Percentiles rank a stretch among this genome's conserved stretches.
These are phyloP conservation scores for Sclerotiophoma versabilis DNA, from an alignment of 2,329 filamentous ascomycete genomes.

Conservation along the genomic window DNA sequence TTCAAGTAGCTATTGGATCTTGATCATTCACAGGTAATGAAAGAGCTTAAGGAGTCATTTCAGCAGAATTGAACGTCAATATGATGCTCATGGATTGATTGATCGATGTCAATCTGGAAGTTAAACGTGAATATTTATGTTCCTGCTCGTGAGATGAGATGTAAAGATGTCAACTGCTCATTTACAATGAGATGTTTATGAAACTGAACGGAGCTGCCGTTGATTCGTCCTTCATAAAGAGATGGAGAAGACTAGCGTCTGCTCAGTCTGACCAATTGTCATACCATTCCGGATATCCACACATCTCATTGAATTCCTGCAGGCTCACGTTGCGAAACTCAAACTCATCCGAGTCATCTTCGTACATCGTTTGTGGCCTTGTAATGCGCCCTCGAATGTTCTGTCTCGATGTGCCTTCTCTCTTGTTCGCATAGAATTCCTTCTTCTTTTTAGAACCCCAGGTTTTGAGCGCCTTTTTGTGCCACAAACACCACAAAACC, in stretches of 20 bases:
- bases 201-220: too few relatives aligned
- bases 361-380: background rate
- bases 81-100: too few relatives aligned
- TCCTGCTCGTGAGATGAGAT: too few relatives aligned
- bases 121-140: too few relatives aligned
- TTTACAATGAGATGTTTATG: too few relatives aligned
- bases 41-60: too few relatives aligned
- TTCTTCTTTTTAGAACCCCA: slow-evolving; percentile 4
- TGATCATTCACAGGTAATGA: too few relatives aligned
- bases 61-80: too few relatives aligned
- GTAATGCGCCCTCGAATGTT: background rate
- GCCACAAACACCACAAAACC: slow-evolving; percentile 6
- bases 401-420: background rate
- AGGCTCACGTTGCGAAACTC: background rate
- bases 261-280: slow-evolving; percentile 10
- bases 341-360: background rate
- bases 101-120: too few relatives aligned
- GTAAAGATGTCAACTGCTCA: too few relatives aligned
- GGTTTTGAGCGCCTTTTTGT: background rate
- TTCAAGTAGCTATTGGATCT: too few relatives aligned
- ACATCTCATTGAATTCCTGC: slow-evolving; percentile 7
- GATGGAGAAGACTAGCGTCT: background rate
- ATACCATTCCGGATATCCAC: slow-evolving; percentile 1
- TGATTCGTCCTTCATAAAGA: background rate
- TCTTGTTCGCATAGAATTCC: background rate